A percentile compares a stretch with the other conserved stretches of the same genome.
Evolutionary conservation across 2,329 filamentous ascomycete species (phyloP).

Genomic region (Fusarium phyllophilum): DNA sequence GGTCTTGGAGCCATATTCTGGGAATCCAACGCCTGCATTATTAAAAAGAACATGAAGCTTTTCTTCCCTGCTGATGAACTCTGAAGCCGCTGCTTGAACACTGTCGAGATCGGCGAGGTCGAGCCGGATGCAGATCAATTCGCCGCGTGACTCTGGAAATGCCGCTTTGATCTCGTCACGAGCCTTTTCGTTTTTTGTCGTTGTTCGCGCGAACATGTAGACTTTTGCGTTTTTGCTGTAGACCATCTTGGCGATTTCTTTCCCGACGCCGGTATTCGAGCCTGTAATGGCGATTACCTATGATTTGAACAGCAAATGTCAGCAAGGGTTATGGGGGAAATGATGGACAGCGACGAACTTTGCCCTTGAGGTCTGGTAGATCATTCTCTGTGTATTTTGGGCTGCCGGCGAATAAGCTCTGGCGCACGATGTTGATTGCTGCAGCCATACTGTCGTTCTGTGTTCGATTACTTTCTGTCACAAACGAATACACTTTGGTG

Average conservation of each 20-base stretch:
- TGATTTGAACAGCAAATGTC: accelerated
- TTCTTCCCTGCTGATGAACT: slow-evolving; percentile 36
- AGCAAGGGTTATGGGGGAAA: neutral
- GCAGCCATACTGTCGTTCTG: neutral
- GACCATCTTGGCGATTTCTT: slow-evolving; percentile 61
- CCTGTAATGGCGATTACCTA: slow-evolving; percentile 62
- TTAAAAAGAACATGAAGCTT: slow-evolving; percentile 53
- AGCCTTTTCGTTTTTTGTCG: slow-evolving; percentile 54
- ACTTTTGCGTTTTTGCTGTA: slow-evolving; percentile 65
- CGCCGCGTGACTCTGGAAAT: slow-evolving; percentile 49
- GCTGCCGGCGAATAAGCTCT: slow-evolving; percentile 30
- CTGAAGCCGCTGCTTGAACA: slow-evolving; percentile 41
- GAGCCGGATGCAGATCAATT: slow-evolving; percentile 54
- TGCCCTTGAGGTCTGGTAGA: slow-evolving; percentile 61
- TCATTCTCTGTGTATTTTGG: slow-evolving; percentile 61
- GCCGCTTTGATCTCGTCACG: slow-evolving; percentile 55
- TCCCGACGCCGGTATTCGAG: slow-evolving; percentile 56
- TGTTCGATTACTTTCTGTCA: accelerated
- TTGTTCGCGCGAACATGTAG: slow-evolving; percentile 62
- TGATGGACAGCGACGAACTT: slow-evolving; percentile 58
- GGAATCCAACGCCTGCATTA: slow-evolving; percentile 55
- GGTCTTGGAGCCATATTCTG: slow-evolving; percentile 51
- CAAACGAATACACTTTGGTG: accelerated
- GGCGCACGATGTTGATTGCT: neutral
- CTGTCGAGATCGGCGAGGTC: slow-evolving; percentile 53